Evolutionary conservation across 2,329 filamentous ascomycete species (phyloP).

Genomic region (Ophiostoma ips): DNA sequence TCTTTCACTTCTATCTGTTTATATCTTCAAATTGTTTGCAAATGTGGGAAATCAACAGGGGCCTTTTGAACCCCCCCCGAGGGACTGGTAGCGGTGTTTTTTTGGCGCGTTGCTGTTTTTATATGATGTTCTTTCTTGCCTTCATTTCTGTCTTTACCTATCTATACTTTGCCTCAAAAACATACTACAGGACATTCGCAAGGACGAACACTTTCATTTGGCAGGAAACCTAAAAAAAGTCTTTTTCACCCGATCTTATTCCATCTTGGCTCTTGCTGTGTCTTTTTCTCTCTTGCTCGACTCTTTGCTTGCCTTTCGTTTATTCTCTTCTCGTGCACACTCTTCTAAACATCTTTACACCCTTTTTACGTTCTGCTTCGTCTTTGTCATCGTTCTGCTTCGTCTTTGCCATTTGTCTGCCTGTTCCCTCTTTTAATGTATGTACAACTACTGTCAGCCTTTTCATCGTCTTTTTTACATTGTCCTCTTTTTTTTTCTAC

Average conservation of each 20-base stretch:
- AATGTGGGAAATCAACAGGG: constrained; percentile 13
- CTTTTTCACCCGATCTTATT: constrained; percentile 1
- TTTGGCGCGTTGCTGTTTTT: constrained; percentile 7
- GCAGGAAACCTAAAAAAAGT: constrained; percentile 8
- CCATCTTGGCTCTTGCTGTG: background rate
- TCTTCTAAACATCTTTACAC: background rate
- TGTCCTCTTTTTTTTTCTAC: background rate
- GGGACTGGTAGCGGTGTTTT: constrained; percentile 15
- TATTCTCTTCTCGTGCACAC: background rate
- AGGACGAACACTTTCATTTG: constrained; percentile 3
- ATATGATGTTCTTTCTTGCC: background rate
- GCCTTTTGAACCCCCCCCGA: constrained; percentile 13
- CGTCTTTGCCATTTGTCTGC: too few relatives aligned
- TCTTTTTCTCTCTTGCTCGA: background rate
- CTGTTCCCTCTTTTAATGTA: background rate
- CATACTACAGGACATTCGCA: constrained; percentile 7
- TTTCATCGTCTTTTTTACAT: too few relatives aligned
- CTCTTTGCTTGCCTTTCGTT: too few relatives aligned
- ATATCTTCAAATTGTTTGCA: constrained; percentile 17
- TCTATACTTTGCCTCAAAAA: background rate
- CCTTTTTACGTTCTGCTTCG: too few relatives aligned
- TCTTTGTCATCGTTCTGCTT: too few relatives aligned
- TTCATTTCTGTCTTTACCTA: background rate
- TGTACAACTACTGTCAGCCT: too few relatives aligned
- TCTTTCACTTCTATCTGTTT: background rate